Percentiles rank a stretch among this genome's conserved stretches.
Evolutionary conservation across 305 asterid species (phyloP).

Genomic region (Fraxinus sp.): DNA sequence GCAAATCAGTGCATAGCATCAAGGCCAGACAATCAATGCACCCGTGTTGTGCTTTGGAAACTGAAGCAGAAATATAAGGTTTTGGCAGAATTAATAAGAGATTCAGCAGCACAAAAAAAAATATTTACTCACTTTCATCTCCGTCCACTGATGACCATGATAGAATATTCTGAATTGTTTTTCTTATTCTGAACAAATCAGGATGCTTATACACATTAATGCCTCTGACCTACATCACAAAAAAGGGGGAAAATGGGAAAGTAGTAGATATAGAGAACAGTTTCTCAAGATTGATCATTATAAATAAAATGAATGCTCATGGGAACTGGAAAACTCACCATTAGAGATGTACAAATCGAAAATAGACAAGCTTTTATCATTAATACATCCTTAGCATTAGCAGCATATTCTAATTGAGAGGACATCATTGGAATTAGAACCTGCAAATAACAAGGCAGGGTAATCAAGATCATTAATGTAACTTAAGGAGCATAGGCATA

Average conservation of each 20-base stretch:
- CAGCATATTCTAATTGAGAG: constrained; percentile 60
- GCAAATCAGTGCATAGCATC: constrained; percentile 72
- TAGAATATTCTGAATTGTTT: constrained; percentile 48
- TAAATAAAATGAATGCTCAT: constrained; percentile 15
- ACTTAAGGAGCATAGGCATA: constrained; percentile 3
- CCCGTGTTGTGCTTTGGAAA: constrained; percentile 90
- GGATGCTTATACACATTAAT: constrained; percentile 45
- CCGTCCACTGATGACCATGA: constrained; percentile 58
- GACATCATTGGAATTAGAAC: constrained; percentile 71
- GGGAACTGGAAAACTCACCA: constrained; percentile 46
- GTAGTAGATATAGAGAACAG: background rate
- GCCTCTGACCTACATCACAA: constrained; percentile 60
- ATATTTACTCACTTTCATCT: constrained; percentile 61
- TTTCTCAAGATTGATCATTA: constrained; percentile 20
- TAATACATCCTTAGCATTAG: constrained; percentile 44
- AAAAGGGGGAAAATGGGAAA: constrained; percentile 6
- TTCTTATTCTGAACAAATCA: constrained; percentile 50
- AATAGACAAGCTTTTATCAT: constrained; percentile 76
- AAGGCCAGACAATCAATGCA: constrained; percentile 91
- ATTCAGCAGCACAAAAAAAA: constrained; percentile 7
- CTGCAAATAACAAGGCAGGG: constrained; percentile 44
- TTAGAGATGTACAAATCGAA: constrained; percentile 73
- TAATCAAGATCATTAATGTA: constrained; percentile 9
- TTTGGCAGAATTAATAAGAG: constrained; percentile 18
- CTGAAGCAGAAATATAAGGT: constrained; percentile 36